Base-by-base conservation (phyloP, 768 basidiomycete species). In the Boletus fagicola region DNA sequence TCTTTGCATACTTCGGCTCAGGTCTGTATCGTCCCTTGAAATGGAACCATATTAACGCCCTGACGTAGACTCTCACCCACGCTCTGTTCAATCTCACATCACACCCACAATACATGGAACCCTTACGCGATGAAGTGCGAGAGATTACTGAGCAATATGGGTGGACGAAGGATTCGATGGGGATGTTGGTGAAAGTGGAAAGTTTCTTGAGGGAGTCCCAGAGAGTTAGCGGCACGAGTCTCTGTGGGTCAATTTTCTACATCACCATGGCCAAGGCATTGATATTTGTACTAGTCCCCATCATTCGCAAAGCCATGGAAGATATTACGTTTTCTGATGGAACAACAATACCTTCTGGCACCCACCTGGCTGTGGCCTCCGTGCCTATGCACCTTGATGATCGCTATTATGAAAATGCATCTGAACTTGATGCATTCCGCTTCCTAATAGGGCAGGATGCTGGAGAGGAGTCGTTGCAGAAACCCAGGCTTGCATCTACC, bases 161-260 rank as follows among this genome's bases (percentile, higher is more conserved):
- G 33, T 77, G 72, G 69, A 65, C 64, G 3, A 75, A 72, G 58
- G 56, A 60, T 28, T 67, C 68, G 13, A 68, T 78, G 64, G 64
- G 56, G 9, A 71, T 65, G 57, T 57, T 76, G 62, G 65, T 69
- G 57, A 73, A 74, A 62, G 62, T 77, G 53, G 78, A 79, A 53
- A 80, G 77, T 50, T 78, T 80, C 61, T 50, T 80, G 51, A 75
- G 73, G 50, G 78, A 79, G 58, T 72, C 74, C 3, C 71, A 74
- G 58, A 70, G 78, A 31, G 30, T 72, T 13, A 72, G 70, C 7
- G 72, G 73, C 11, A 67, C 74, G 22, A 72, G 62, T 39, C 63
- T 69, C 35, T 63, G 76, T 76, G 56, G 7, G 75, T 63, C 49
- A 16, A 22, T 51, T 40, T 36, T 42, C 31, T 7, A 20, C 36